Conservation (phyloP, 352 stramenopile species). For the Blastocystis sp. region DNA sequence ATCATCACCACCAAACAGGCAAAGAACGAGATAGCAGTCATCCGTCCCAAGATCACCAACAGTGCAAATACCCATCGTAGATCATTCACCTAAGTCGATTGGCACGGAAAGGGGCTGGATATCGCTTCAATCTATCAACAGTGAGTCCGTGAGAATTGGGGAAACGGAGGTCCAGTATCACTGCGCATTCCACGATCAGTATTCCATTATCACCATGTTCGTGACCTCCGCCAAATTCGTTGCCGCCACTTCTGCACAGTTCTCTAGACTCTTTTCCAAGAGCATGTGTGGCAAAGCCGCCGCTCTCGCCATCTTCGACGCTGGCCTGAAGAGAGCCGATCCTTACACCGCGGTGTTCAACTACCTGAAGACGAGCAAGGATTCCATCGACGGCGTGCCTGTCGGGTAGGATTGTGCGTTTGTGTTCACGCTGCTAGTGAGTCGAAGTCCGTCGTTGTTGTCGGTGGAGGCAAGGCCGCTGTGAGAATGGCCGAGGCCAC, state of each 20-base stretch:
- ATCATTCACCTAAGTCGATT: too few species aligned
- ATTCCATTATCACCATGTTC: conserved; percentile 43
- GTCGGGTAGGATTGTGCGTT: conserved; percentile 35
- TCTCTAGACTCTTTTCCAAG: conserved; percentile 55
- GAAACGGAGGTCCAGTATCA: conserved; percentile 14
- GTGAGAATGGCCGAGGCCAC: conserved; percentile 69
- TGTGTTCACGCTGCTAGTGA: not conserved
- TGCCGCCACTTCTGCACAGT: conserved; percentile 39
- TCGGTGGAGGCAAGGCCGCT: conserved; percentile 70
- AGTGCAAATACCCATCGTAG: too few species aligned
- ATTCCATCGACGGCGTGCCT: conserved; percentile 41
- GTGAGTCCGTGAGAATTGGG: not conserved
- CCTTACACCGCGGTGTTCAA: conserved; percentile 64
- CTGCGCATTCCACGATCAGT: not conserved
- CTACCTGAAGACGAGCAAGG: conserved; percentile 48
- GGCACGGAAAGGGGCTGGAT: too few species aligned
- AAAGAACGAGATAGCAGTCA: too few species aligned
- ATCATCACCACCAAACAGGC: too few species aligned
- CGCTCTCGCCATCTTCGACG: conserved; percentile 58
- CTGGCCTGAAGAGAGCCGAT: conserved; percentile 65
- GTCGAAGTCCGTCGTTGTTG: conserved; percentile 61
- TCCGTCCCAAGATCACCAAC: too few species aligned
- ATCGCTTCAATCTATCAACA: not conserved
- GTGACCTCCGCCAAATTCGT: not conserved
- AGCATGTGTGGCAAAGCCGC: conserved; percentile 50